phyloP scores from a whole-genome alignment of 176 grass and related monocot species.

The Musa troglodytarum region DNA sequence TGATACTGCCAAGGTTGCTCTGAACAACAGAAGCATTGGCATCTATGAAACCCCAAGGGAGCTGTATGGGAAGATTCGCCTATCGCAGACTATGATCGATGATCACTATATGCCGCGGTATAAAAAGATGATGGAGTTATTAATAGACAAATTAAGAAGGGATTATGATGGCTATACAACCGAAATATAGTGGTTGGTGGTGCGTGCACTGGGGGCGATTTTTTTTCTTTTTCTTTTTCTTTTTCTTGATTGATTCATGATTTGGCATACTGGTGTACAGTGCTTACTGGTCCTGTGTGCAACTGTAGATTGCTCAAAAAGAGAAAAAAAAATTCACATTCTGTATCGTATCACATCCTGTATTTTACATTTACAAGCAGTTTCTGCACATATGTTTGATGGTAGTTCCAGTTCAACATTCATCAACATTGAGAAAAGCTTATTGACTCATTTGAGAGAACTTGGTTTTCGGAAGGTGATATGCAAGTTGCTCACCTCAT shows the following conservation, averaged over 20 bases:
- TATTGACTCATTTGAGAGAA: too few species aligned
- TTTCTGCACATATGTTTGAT: too few species aligned
- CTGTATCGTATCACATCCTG: too few species aligned
- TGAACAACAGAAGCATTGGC: constrained; percentile 36
- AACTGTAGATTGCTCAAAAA: neutral
- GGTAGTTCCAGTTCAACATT: too few species aligned
- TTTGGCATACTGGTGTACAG: neutral
- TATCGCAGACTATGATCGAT: constrained; percentile 66
- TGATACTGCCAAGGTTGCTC: constrained; percentile 22
- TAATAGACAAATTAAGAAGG: constrained; percentile 53
- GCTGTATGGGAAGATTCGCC: constrained; percentile 72
- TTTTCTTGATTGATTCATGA: neutral
- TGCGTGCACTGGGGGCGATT: neutral
- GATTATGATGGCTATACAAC: constrained; percentile 8
- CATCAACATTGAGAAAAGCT: too few species aligned
- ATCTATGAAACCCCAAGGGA: constrained; percentile 72
- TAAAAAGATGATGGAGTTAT: constrained; percentile 56
- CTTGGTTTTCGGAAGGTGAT: too few species aligned
- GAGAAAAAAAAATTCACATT: too few species aligned
- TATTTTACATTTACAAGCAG: too few species aligned
- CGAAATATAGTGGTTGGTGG: neutral
- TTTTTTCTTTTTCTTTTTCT: neutral
- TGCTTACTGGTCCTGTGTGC: neutral
- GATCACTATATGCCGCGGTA: constrained; percentile 97
- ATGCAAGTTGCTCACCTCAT: too few species aligned